Percentiles rank a stretch among this genome's conserved stretches.
Conservation (phyloP, 257 asterid species). For the Forsythia suspensa region DNA sequence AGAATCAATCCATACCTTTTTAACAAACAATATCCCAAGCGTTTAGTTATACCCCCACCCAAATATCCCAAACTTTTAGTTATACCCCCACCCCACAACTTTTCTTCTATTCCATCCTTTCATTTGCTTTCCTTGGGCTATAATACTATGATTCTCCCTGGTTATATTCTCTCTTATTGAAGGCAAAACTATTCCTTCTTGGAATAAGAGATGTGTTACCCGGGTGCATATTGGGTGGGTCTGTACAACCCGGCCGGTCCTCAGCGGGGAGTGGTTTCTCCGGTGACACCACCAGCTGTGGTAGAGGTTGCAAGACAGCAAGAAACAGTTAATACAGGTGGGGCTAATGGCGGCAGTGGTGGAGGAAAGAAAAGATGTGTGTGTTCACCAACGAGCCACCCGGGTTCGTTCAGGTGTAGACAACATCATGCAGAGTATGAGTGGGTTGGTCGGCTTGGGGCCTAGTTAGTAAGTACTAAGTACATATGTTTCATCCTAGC, state of each 20-base stretch:
- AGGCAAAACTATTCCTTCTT: slow-evolving; percentile 8
- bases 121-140: slow-evolving; percentile 26
- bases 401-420: slow-evolving; percentile 29
- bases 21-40: slow-evolving; percentile 26
- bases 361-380: slow-evolving; percentile 16
- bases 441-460: slow-evolving; percentile 24
- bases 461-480: slow-evolving; percentile 19
- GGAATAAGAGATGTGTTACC: slow-evolving; percentile 42
- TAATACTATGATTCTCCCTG: slow-evolving; percentile 35
- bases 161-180: slow-evolving; percentile 19
- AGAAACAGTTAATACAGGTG: slow-evolving; percentile 3
- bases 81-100: neutral
- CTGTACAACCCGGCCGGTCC: slow-evolving; percentile 9
- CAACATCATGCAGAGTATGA: slow-evolving; percentile 17
- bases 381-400: slow-evolving; percentile 30
- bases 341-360: slow-evolving; percentile 22
- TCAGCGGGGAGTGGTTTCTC: slow-evolving; percentile 5
- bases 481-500: neutral
- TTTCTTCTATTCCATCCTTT: slow-evolving; percentile 20
- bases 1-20: slow-evolving; percentile 37
- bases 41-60: neutral
- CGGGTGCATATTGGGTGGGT: slow-evolving; percentile 23
- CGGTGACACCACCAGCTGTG: neutral
- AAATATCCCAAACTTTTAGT: slow-evolving; percentile 22
- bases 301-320: slow-evolving; percentile 19